Conservation (phyloP, 768 basidiomycete species). For the Tricholoma flavovirens region DNA sequence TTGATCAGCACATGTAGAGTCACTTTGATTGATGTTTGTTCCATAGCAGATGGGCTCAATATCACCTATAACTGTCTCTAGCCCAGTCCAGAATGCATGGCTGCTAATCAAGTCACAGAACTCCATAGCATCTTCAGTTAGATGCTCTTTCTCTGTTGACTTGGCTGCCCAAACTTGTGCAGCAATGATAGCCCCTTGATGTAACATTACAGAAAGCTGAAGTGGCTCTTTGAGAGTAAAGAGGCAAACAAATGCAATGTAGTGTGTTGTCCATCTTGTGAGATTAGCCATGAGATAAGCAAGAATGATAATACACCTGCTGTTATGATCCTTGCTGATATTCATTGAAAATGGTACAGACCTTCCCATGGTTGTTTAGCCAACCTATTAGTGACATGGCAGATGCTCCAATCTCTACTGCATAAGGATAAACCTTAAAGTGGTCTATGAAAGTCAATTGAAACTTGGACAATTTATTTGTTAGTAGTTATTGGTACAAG, state of each 20-base stretch:
- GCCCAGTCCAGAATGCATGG: neutral
- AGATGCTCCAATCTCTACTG: neutral
- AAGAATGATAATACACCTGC: neutral
- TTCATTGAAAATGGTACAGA: neutral
- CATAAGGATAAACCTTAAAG: neutral
- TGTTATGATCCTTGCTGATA: neutral
- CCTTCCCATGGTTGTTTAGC: constrained; percentile 1
- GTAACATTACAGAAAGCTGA: no score
- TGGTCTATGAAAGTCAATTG: neutral
- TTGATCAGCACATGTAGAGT: neutral
- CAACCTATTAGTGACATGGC: neutral
- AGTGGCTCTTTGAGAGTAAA: neutral
- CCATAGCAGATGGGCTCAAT: neutral
- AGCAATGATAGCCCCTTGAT: neutral
- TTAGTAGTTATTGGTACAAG: neutral
- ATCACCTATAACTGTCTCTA: neutral
- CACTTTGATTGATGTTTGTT: no score
- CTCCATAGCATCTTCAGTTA: neutral
- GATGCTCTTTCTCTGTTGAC: neutral
- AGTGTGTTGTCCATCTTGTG: neutral
- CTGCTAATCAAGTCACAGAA: neutral
- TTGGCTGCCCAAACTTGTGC: neutral
- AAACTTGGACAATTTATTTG: neutral
- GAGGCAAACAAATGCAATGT: neutral
- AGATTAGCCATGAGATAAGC: constrained; percentile 1